Base-by-base conservation (phyloP, 495 filamentous ascomycete species). In the Trichodelitschia bisporula region DNA sequence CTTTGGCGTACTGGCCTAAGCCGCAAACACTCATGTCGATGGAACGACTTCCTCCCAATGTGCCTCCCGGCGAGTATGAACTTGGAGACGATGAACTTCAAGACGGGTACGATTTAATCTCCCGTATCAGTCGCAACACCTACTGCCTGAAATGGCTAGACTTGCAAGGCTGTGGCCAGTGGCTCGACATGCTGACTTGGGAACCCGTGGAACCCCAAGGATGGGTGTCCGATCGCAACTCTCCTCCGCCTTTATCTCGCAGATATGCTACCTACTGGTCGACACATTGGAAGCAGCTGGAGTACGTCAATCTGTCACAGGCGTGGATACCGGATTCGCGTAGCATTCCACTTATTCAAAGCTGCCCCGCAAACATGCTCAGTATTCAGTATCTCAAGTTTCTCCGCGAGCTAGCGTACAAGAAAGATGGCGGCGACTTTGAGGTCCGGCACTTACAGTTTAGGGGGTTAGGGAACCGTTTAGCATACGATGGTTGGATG, bases 101-200 rank as follows among this genome's bases (percentile, higher is more conserved):
- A 18, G 76, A 83, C 42, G 66, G 74, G 1, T 65, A 75, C 1
- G 50, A 57, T 23, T 51, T 86, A 2, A 50, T 90, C 2, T 62
- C 69, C n/a, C 60, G 64, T 9, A 55, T 92, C 0, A 73, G 71
- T 31, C 56, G 56, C 16, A 53, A 50, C 9, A 62, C 74, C 1
- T 77, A 80, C 42, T 62, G 66, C 27, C 56, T 92, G 1, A 64
- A 77, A 45, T 82, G 69, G 50, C 59, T 92, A 0, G 78, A 86
- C 43, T 50, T 92, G 10, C 75, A 74, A 35, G 79, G 77, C 11
- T 91, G 80, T 46, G 49, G 47, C 0, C 56, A 60, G 11, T 92
- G 82, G 82, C 43, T 64, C 18, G 47, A 51, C 3, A 75, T 74
- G 1, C 47, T 90, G n/a, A 48, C 40, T 9, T 63, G 56, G 50